phyloP scores from a whole-genome alignment of 208 protist species.

The Dictyostelium gargantuum region DNA sequence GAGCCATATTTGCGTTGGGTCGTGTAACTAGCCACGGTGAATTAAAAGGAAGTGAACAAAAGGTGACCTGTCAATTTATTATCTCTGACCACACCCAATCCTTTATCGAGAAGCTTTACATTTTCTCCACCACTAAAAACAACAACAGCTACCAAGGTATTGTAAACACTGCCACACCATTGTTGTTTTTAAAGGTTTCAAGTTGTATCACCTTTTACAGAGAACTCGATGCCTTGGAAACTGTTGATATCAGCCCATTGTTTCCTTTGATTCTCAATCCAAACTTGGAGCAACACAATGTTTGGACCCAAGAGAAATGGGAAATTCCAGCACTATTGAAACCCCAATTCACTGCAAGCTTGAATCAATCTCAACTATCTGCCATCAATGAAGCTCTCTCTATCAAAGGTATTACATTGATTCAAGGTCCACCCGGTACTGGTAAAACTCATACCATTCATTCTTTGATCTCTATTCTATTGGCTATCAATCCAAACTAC shows the following conservation, averaged over 20 bases:
- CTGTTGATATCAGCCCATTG: not conserved
- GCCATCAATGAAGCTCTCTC: not conserved
- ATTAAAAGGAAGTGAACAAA: not conserved
- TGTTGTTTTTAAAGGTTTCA: not conserved
- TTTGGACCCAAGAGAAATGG: too few relatives aligned
- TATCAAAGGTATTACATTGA: not conserved
- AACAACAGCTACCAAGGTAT: not conserved
- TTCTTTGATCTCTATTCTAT: constrained; percentile 66
- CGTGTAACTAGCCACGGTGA: not conserved
- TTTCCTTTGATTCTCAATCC: not conserved
- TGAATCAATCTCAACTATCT: constrained; percentile 4
- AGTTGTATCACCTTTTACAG: not conserved
- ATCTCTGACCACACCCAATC: not conserved
- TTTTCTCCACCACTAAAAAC: not conserved
- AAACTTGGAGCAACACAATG: not conserved
- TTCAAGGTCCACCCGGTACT: constrained; percentile 72
- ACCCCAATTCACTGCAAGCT: not conserved
- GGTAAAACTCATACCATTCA: constrained; percentile 86
- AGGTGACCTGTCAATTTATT: not conserved
- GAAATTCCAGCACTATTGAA: not conserved
- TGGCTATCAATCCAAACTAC: not conserved
- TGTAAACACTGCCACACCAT: not conserved
- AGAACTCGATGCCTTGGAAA: not conserved
- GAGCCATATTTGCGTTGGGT: not conserved
- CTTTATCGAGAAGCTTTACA: not conserved